Percentiles rank a stretch among this genome's conserved stretches.
Conservation (phyloP, 805 yeast species). For the Spathaspora passalidarum region DNA sequence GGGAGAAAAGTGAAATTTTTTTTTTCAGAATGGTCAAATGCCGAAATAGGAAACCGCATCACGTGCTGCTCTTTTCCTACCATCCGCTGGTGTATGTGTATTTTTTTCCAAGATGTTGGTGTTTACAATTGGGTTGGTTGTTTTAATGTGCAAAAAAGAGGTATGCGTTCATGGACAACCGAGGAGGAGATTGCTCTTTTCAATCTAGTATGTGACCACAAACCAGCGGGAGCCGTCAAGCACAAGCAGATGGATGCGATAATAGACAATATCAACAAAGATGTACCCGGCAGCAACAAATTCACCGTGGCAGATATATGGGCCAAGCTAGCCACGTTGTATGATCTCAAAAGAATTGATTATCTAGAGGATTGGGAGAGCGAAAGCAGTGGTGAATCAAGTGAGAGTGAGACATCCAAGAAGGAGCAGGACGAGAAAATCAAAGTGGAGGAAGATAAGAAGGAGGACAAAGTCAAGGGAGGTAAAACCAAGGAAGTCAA, state of each 20-base stretch:
- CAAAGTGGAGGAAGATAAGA: constrained; percentile 8
- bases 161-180: constrained; percentile 44
- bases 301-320: constrained; percentile 53
- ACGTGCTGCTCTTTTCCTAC: background rate
- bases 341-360: constrained; percentile 58
- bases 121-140: background rate
- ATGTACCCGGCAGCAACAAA: constrained; percentile 10
- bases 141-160: background rate
- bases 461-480: background rate
- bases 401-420: constrained; percentile 8
- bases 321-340: constrained; percentile 51
- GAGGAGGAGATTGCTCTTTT: constrained; percentile 64
- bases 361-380: constrained; percentile 40
- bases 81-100: too few relatives aligned
- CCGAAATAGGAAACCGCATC: background rate
- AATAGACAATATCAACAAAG: constrained; percentile 35
- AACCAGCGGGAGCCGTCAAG: constrained; percentile 61
- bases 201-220: constrained; percentile 58
- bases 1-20: constrained; percentile 3
- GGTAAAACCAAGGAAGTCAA: too few relatives aligned
- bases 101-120: constrained; percentile 1
- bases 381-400: constrained; percentile 5
- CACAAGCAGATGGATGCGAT: constrained; percentile 43
- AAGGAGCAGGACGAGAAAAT: constrained; percentile 4
- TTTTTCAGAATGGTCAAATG: background rate